Percentiles rank a stretch among this genome's conserved stretches.
phyloP scores from a whole-genome alignment of 352 stramenopile species.

The Phytophthora palmivora region DNA sequence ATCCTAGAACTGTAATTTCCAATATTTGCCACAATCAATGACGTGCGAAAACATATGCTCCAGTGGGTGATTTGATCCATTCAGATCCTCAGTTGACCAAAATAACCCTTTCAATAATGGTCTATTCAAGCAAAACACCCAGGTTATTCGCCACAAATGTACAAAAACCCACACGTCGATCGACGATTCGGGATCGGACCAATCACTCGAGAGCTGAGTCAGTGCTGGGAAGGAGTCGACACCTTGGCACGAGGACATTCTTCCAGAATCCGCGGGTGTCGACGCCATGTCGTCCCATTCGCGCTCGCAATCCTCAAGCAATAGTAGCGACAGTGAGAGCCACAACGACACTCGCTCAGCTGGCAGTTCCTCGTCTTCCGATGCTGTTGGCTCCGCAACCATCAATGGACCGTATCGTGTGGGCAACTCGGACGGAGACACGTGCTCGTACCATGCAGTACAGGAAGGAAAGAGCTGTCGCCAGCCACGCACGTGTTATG shows the following conservation, averaged over 20 bases:
- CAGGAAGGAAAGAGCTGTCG: conserved; percentile 49
- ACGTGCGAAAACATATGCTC: conserved; percentile 10
- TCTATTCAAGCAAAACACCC: too few species aligned
- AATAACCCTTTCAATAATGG: too few species aligned
- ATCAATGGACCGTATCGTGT: conserved; percentile 44
- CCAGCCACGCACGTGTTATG: conserved; percentile 67
- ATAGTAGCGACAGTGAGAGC: conserved; percentile 13
- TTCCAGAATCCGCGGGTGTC: conserved; percentile 15
- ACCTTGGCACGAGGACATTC: conserved; percentile 4
- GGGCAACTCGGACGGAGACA: conserved; percentile 55
- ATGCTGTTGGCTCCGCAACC: conserved; percentile 27
- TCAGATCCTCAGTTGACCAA: too few species aligned
- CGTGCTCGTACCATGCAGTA: conserved; percentile 71
- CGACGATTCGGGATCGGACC: conserved; percentile 24
- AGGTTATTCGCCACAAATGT: too few species aligned
- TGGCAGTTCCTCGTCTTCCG: conserved; percentile 15
- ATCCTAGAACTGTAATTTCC: conserved; percentile 15
- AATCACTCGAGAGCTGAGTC: conserved; percentile 20
- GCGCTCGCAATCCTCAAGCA: conserved; percentile 6
- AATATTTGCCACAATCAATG: conserved; percentile 28
- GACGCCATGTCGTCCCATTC: conserved; percentile 22
- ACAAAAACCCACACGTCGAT: conserved; percentile 4
- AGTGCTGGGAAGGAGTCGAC: conserved; percentile 23
- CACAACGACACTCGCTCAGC: conserved; percentile 6
- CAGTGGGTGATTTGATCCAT: not conserved